phyloP scores from a whole-genome alignment of 2,329 filamentous ascomycete species.

The Tolypocladium nubicola region DNA sequence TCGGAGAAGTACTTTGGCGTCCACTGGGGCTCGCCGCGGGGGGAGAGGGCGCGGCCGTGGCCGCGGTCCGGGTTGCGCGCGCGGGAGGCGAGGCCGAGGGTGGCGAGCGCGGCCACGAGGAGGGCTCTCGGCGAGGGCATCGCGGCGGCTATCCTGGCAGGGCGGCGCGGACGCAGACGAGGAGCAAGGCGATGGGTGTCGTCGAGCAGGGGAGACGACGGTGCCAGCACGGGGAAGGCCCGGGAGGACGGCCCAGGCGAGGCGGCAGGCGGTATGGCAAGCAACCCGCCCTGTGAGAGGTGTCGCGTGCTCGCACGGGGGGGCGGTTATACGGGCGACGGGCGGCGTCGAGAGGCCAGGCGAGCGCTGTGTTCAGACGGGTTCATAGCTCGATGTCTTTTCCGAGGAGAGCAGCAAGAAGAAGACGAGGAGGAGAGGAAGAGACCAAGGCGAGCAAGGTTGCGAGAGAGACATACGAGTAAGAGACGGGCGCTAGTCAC shows the following conservation, averaged over 20 bases:
- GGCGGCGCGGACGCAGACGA: neutral
- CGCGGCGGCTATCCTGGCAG: neutral
- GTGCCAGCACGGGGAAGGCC: neutral
- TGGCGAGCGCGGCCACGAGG: neutral
- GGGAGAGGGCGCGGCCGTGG: neutral
- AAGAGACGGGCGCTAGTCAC: neutral
- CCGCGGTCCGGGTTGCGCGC: neutral
- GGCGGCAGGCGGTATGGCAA: neutral
- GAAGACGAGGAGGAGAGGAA: no score
- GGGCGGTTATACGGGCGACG: neutral
- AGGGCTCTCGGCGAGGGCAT: neutral
- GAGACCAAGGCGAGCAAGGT: no score
- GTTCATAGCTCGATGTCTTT: neutral
- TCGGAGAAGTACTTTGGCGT: conserved; percentile 55
- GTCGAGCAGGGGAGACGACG: neutral
- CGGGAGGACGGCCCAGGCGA: neutral
- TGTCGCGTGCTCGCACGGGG: neutral
- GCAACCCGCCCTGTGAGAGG: neutral
- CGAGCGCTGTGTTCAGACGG: neutral
- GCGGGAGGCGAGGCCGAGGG: neutral
- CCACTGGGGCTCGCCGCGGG: conserved; percentile 6
- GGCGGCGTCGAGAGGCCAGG: neutral
- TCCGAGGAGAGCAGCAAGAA: neutral
- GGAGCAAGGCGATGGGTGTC: neutral
- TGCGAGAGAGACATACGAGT: neutral